A percentile compares a stretch with the other conserved stretches of the same genome.
Conservation (phyloP, 2,329 filamentous ascomycete genomes). For the Periconia digitata region DNA sequence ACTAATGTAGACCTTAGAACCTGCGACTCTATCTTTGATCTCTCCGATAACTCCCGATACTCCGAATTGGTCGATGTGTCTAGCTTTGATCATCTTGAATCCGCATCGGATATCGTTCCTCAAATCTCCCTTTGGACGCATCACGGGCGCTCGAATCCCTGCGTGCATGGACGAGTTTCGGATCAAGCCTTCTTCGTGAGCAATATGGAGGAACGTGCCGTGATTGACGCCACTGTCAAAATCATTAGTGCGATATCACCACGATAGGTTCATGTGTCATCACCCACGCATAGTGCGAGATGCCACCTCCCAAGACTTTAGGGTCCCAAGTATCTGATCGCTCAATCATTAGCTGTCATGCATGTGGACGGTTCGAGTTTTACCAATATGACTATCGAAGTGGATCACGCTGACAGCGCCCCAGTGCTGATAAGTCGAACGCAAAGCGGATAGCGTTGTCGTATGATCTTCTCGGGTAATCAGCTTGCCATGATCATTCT, state of each 20-base stretch:
- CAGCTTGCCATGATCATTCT: background rate
- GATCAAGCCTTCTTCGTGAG: constrained; percentile 63
- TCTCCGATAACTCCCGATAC: constrained; percentile 50
- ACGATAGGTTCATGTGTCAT: too few relatives aligned
- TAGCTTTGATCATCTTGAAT: constrained; percentile 59
- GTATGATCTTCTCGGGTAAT: constrained; percentile 50
- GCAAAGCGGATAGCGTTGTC: constrained; percentile 55
- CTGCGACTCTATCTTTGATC: constrained; percentile 54
- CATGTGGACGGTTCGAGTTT: background rate
- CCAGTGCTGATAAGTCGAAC: constrained; percentile 54
- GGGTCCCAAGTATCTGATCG: constrained; percentile 58
- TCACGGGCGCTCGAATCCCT: constrained; percentile 60
- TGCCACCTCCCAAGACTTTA: constrained; percentile 56
- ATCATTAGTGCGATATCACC: constrained; percentile 5
- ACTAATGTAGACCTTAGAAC: constrained; percentile 57
- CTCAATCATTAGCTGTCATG: background rate
- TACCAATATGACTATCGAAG: constrained; percentile 57
- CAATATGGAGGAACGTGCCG: constrained; percentile 64
- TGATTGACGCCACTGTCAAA: constrained; percentile 55
- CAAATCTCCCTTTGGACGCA: constrained; percentile 54
- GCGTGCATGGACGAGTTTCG: constrained; percentile 62
- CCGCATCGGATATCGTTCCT: constrained; percentile 61
- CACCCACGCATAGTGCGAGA: constrained; percentile 61
- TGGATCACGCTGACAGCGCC: constrained; percentile 60
- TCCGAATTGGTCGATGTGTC: constrained; percentile 56